Evolutionary conservation across 768 basidiomycete species (phyloP).

Genomic region (Naganishia randhawae): DNA sequence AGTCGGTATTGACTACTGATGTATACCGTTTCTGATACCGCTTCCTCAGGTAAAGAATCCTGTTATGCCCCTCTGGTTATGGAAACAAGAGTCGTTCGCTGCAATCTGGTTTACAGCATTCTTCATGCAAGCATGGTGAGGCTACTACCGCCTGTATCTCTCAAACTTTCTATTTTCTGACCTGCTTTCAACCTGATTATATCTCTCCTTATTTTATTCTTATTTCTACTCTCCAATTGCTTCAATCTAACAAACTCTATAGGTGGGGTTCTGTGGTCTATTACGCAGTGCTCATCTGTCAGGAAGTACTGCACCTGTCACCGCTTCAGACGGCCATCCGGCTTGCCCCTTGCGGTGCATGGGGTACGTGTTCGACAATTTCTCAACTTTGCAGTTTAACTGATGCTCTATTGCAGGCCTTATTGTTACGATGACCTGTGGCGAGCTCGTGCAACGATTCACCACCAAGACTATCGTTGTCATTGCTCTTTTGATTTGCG

Average conservation of each 20-base stretch:
- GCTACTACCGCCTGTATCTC: neutral
- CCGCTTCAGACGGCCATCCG: constrained; percentile 22
- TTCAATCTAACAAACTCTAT: neutral
- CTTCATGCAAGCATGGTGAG: constrained; percentile 32
- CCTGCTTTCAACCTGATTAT: too few species aligned
- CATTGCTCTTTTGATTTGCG: constrained; percentile 20
- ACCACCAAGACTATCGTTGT: constrained; percentile 27
- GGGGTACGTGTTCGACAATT: neutral
- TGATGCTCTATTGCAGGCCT: constrained; percentile 14
- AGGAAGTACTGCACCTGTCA: constrained; percentile 21
- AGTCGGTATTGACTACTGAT: neutral
- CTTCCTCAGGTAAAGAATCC: constrained; percentile 28
- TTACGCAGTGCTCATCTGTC: constrained; percentile 18
- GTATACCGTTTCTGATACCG: neutral
- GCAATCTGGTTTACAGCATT: constrained; percentile 32
- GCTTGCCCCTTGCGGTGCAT: constrained; percentile 28
- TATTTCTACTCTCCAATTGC: neutral
- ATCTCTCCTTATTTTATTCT: neutral
- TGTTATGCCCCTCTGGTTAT: constrained; percentile 29
- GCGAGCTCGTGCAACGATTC: constrained; percentile 3
- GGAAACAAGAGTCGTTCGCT: constrained; percentile 27
- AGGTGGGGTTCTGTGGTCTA: constrained; percentile 5
- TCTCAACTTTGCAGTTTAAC: neutral
- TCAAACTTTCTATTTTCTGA: too few species aligned
- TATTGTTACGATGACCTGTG: constrained; percentile 1